Evolutionary conservation across 495 filamentous ascomycete genomes (phyloP).

Genomic region (Aspergillus bertholletiae): DNA sequence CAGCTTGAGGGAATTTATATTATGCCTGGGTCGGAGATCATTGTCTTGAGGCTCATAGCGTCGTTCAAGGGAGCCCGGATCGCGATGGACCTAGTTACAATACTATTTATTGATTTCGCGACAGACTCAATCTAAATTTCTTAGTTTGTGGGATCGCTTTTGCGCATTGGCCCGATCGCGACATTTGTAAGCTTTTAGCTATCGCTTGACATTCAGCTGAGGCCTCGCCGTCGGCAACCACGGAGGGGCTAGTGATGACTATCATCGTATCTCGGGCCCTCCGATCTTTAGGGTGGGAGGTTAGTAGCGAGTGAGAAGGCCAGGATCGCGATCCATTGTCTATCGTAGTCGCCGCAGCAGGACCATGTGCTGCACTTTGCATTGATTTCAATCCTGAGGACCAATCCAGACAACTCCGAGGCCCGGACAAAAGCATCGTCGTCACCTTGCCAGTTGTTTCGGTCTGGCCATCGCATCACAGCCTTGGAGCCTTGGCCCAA

Average conservation of each 20-base stretch:
- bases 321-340: constrained; percentile 4
- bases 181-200: constrained; percentile 1
- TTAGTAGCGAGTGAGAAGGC: background rate
- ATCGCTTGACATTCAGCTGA: constrained; percentile 2
- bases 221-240: constrained; percentile 4
- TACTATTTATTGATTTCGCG: background rate
- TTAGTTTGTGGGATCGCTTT: background rate
- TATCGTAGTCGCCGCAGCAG: constrained; percentile 9
- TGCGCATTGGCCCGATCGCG: background rate
- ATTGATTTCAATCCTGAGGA: background rate
- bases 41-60: background rate
- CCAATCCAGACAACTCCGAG: background rate
- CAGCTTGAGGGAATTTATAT: constrained; percentile 3
- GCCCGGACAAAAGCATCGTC: background rate
- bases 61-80: background rate
- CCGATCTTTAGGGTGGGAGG: constrained; percentile 4
- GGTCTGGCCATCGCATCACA: background rate
- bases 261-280: constrained; percentile 16
- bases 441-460: background rate
- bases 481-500: background rate
- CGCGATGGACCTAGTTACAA: background rate
- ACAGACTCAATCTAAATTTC: background rate
- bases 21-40: background rate
- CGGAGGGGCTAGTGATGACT: constrained; percentile 2
- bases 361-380: background rate